Conservation (phyloP, 2,329 filamentous ascomycete genomes). For the Pseudopyrenochaeta lycopersici region DNA sequence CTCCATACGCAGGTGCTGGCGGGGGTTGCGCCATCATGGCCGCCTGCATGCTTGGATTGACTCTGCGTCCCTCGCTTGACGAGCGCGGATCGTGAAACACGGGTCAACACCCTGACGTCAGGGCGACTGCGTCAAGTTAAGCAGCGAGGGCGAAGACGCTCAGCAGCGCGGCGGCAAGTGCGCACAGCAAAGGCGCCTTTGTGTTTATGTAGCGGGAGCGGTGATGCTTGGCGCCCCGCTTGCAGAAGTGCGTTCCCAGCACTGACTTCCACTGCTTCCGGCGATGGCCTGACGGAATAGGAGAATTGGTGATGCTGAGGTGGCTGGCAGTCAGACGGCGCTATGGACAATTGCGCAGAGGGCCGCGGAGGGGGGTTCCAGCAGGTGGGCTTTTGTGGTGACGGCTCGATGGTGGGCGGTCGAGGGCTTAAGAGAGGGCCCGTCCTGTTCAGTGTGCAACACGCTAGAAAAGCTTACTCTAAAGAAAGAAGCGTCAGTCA, state of each 20-base stretch:
- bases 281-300: constrained; percentile 31
- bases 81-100: constrained; percentile 32
- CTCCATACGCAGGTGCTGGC: constrained; percentile 34
- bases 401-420: constrained; percentile 7
- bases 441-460: constrained; percentile 14
- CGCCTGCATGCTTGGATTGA: constrained; percentile 35
- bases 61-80: constrained; percentile 26
- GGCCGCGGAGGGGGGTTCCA: constrained; percentile 1
- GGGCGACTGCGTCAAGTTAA: constrained; percentile 25
- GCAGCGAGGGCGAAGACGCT: constrained; percentile 15
- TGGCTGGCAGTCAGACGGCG: constrained; percentile 18
- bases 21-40: constrained; percentile 38
- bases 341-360: neutral
- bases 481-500: constrained; percentile 33
- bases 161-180: neutral
- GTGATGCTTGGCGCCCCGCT: constrained; percentile 36
- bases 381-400: neutral
- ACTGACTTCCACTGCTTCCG: constrained; percentile 36
- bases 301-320: constrained; percentile 27
- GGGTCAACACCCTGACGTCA: constrained; percentile 39
- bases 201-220: constrained; percentile 29
- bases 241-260: constrained; percentile 33
- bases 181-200: constrained; percentile 5
- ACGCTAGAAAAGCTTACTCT: constrained; percentile 34
- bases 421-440: constrained; percentile 20